Evolutionary conservation across 2,329 filamentous ascomycete species (phyloP).

Genomic region (Cytospora piceae): DNA sequence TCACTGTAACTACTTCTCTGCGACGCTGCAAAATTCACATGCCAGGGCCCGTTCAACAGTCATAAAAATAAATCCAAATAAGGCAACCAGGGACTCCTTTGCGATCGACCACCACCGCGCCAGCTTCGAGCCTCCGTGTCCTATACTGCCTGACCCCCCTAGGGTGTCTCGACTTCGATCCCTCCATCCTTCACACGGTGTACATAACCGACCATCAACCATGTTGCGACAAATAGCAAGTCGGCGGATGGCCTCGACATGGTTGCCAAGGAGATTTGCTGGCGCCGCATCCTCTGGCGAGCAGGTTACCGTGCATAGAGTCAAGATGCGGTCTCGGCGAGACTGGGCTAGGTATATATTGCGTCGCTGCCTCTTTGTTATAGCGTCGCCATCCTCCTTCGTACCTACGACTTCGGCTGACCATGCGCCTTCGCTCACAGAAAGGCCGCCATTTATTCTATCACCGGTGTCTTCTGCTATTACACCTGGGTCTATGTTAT

Average conservation of each 20-base stretch:
- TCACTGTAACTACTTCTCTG: neutral
- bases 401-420: neutral
- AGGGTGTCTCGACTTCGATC: neutral
- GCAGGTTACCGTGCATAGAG: conserved; percentile 17
- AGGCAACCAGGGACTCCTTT: neutral
- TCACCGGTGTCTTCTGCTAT: conserved; percentile 44
- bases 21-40: conserved; percentile 1
- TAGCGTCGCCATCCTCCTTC: too few relatives aligned
- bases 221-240: conserved; percentile 27
- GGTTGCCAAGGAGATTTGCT: conserved; percentile 13
- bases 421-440: neutral
- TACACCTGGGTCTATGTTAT: conserved; percentile 51
- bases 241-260: conserved; percentile 24
- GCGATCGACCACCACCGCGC: conserved; percentile 4
- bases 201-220: neutral
- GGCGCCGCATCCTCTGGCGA: conserved; percentile 19
- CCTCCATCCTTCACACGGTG: neutral
- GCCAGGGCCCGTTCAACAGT: neutral
- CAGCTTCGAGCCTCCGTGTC: conserved; percentile 3
- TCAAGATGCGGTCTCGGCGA: conserved; percentile 12
- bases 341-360: conserved; percentile 12
- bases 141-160: conserved; percentile 9
- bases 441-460: conserved; percentile 29
- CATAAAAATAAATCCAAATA: neutral
- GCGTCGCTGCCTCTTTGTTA: neutral